These are phyloP conservation scores for Nasturtium officinale DNA, from an alignment of 345 rosid genomes.

Conservation along the genomic window DNA sequence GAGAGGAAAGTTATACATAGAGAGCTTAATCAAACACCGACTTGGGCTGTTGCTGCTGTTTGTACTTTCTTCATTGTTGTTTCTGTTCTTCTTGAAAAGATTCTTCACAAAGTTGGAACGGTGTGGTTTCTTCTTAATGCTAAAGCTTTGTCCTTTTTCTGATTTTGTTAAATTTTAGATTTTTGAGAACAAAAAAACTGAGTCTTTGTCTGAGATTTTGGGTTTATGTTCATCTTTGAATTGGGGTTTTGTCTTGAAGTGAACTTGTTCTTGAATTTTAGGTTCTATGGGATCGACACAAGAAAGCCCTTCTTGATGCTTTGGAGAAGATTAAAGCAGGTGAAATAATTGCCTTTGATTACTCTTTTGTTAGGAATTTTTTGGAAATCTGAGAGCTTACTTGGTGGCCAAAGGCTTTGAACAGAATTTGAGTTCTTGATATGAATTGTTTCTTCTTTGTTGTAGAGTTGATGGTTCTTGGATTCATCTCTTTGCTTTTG, in stretches of 20 bases:
- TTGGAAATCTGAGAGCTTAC: background rate
- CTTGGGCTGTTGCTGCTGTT: constrained; percentile 92
- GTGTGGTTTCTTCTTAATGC: constrained; percentile 22
- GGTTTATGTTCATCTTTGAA: background rate
- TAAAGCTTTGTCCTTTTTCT: background rate
- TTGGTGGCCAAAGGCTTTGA: too few species aligned
- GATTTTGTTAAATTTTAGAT: background rate
- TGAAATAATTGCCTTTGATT: constrained; percentile 30
- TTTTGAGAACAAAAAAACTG: background rate
- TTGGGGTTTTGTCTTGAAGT: background rate
- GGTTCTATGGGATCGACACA: constrained; percentile 79
- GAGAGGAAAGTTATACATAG: constrained; percentile 41
- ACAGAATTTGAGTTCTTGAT: background rate
- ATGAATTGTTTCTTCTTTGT: constrained; percentile 3
- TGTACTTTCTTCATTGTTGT: constrained; percentile 78
- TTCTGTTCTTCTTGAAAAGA: constrained; percentile 68
- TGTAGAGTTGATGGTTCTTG: constrained; percentile 95
- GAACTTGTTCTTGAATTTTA: constrained; percentile 39
- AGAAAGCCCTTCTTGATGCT: constrained; percentile 83
- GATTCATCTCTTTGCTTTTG: constrained; percentile 87
- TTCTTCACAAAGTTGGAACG: constrained; percentile 77
- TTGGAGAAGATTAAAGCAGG: constrained; percentile 90
- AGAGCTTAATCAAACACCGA: constrained; percentile 80
- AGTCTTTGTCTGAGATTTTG: background rate
- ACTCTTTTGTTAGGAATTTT: constrained; percentile 17